phyloP scores from a whole-genome alignment of 495 filamentous ascomycete genomes.

The Talaromyces proteolyticus region DNA sequence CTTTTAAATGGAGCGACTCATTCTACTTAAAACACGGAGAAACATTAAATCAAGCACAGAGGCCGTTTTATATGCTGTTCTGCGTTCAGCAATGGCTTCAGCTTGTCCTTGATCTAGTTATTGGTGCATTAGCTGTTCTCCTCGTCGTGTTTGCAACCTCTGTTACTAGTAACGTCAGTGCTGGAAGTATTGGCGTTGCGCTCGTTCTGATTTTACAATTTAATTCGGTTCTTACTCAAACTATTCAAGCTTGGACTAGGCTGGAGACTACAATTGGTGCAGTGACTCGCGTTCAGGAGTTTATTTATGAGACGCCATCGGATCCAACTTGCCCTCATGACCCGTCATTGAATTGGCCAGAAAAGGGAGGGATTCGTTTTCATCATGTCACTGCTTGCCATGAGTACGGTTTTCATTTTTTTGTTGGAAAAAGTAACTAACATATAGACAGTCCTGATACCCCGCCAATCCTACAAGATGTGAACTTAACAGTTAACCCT shows the following conservation, averaged over 20 bases:
- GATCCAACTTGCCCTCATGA: constrained; percentile 3
- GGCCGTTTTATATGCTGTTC: constrained; percentile 51
- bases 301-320: constrained; percentile 11
- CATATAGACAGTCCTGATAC: neutral
- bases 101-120: constrained; percentile 58
- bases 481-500: constrained; percentile 41
- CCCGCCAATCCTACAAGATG: constrained; percentile 35
- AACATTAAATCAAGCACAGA: constrained; percentile 52
- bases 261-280: constrained; percentile 22
- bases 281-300: constrained; percentile 15
- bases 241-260: constrained; percentile 13
- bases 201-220: constrained; percentile 50
- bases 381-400: constrained; percentile 31
- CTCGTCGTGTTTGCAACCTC: constrained; percentile 37
- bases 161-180: constrained; percentile 33
- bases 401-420: constrained; percentile 16
- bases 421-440: neutral
- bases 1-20: constrained; percentile 54
- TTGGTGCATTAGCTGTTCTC: constrained; percentile 50
- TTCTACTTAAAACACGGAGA: constrained; percentile 53
- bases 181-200: constrained; percentile 50
- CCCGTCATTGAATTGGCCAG: constrained; percentile 35
- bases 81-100: constrained; percentile 67
- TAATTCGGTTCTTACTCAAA: constrained; percentile 14
- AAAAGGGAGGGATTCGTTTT: constrained; percentile 46